These are phyloP conservation scores for Atractiella rhizophila DNA, from an alignment of 768 basidiomycete species.

Conservation along the genomic window DNA sequence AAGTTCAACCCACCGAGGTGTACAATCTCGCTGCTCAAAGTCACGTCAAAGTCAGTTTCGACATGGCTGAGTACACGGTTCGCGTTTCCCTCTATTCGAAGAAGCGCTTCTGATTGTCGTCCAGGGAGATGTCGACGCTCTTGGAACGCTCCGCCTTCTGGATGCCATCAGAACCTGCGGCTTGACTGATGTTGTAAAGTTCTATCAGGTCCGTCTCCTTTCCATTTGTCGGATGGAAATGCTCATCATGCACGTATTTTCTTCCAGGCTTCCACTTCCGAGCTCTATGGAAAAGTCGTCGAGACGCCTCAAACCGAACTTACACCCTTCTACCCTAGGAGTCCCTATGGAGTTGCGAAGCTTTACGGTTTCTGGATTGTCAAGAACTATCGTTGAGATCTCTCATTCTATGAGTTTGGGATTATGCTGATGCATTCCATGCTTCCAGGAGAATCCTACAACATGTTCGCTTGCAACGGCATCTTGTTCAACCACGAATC, in stretches of 20 bases:
- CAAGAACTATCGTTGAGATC: slow-evolving; percentile 20
- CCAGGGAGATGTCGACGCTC: slow-evolving; percentile 68
- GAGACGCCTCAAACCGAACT: slow-evolving; percentile 87
- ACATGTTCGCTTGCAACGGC: slow-evolving; percentile 88
- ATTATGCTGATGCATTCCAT: neutral
- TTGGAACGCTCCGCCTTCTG: slow-evolving; percentile 81
- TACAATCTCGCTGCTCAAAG: slow-evolving; percentile 96
- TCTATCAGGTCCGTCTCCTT: slow-evolving; percentile 39
- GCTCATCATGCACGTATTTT: neutral
- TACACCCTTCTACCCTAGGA: slow-evolving; percentile 95
- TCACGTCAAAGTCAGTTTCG: slow-evolving; percentile 97
- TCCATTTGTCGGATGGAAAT: too few species aligned
- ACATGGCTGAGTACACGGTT: slow-evolving; percentile 90
- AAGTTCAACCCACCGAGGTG: slow-evolving; percentile 81
- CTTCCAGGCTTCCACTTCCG: slow-evolving; percentile 57
- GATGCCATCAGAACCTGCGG: slow-evolving; percentile 92
- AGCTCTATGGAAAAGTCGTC: slow-evolving; percentile 88
- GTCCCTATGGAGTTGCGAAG: slow-evolving; percentile 88
- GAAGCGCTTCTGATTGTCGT: neutral
- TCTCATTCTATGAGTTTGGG: too few species aligned
- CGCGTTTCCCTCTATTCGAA: neutral
- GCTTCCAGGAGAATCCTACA: slow-evolving; percentile 48
- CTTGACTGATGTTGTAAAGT: slow-evolving; percentile 69
- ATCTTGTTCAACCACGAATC: slow-evolving; percentile 98
- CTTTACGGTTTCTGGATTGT: slow-evolving; percentile 28